Conservation (phyloP, 2,329 filamentous ascomycete species). For the Botrytis fragariae region DNA sequence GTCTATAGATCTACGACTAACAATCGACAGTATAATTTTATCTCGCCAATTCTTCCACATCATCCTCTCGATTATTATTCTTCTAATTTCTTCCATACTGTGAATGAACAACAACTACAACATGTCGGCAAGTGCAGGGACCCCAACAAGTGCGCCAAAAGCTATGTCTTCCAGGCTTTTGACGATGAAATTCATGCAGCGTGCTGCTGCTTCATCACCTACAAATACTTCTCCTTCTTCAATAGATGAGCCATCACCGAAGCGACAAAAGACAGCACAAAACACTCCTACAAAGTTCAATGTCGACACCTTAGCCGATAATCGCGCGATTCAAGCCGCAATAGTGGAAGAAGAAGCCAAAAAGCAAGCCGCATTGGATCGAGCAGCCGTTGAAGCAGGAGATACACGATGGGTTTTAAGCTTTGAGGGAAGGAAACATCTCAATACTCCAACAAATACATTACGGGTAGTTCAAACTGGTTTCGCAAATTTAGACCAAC, state of each 20-base stretch:
- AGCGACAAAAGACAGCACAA: slow-evolving; percentile 57
- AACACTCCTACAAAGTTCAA: slow-evolving; percentile 41
- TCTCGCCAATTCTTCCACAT: background rate
- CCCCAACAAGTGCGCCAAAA: slow-evolving; percentile 49
- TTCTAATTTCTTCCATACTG: background rate
- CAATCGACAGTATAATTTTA: background rate
- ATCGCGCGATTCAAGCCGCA: slow-evolving; percentile 60
- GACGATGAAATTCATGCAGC: slow-evolving; percentile 98
- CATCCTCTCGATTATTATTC: background rate
- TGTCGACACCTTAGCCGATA: slow-evolving; percentile 51
- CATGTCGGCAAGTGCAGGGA: slow-evolving; percentile 32
- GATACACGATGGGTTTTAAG: slow-evolving; percentile 77
- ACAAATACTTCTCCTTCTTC: slow-evolving; percentile 44
- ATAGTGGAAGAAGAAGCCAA: slow-evolving; percentile 66
- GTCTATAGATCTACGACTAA: background rate
- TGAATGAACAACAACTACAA: slow-evolving; percentile 20
- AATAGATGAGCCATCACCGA: slow-evolving; percentile 53
- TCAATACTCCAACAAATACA: slow-evolving; percentile 37
- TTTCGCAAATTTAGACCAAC: slow-evolving; percentile 50
- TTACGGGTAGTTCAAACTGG: slow-evolving; percentile 61
- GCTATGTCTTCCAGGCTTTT: slow-evolving; percentile 83
- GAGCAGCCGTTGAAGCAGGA: slow-evolving; percentile 58
- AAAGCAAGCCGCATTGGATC: slow-evolving; percentile 58
- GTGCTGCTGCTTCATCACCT: slow-evolving; percentile 64
- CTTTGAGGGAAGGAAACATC: slow-evolving; percentile 43